phyloP scores from a whole-genome alignment of 306 rosid species.

The Sphenostylis stenocarpa region DNA sequence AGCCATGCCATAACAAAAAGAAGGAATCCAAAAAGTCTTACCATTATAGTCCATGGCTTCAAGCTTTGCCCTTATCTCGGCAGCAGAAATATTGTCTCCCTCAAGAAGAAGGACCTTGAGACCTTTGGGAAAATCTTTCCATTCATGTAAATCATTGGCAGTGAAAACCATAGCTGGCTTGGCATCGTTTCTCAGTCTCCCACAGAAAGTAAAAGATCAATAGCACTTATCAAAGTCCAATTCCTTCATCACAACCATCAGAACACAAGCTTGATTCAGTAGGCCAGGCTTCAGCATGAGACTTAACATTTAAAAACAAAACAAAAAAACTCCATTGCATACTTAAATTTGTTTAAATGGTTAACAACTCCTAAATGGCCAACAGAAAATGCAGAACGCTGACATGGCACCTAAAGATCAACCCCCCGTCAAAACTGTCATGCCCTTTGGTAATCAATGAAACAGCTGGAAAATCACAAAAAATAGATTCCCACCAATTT shows the following conservation, averaged over 20 bases:
- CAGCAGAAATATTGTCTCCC: constrained; percentile 63
- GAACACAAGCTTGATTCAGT: constrained; percentile 36
- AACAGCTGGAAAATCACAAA: constrained; percentile 2
- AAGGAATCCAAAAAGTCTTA: constrained; percentile 35
- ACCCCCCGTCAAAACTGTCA: constrained; percentile 18
- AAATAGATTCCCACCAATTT: background rate
- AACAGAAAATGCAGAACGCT: constrained; percentile 28
- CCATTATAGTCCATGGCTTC: constrained; percentile 91
- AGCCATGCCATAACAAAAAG: background rate
- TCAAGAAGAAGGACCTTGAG: constrained; percentile 89
- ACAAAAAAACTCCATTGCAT: background rate
- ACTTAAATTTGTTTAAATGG: constrained; percentile 20
- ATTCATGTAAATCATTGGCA: constrained; percentile 78
- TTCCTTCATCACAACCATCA: constrained; percentile 41
- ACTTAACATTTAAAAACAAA: background rate
- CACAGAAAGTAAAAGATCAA: constrained; percentile 37
- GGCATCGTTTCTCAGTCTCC: constrained; percentile 83
- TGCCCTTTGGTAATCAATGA: background rate
- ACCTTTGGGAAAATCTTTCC: constrained; percentile 93
- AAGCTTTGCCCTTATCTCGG: constrained; percentile 74
- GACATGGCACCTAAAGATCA: constrained; percentile 7
- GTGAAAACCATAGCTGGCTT: constrained; percentile 97
- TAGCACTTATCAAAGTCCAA: constrained; percentile 42
- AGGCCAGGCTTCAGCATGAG: constrained; percentile 2
- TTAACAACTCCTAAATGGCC: background rate